These are phyloP conservation scores for Sabuloglossum arenarium DNA, from an alignment of 495 filamentous ascomycete species.

Conservation along the genomic window DNA sequence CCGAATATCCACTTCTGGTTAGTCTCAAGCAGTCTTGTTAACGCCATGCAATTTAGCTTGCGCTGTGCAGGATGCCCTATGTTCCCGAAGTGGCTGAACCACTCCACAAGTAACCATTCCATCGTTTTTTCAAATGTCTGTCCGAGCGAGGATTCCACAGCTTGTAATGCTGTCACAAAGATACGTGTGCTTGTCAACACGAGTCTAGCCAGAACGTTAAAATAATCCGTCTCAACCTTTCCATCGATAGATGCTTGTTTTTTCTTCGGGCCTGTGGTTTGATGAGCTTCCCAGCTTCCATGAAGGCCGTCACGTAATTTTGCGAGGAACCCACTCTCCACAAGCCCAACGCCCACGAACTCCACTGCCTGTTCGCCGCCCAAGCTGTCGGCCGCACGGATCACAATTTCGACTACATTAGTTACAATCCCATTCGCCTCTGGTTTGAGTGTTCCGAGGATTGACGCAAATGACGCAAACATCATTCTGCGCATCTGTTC, in stretches of 20 bases:
- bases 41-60: conserved; percentile 64
- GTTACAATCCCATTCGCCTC: conserved; percentile 46
- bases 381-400: conserved; percentile 45
- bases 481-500: conserved; percentile 35
- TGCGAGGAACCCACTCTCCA: conserved; percentile 42
- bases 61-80: conserved; percentile 51
- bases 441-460: conserved; percentile 36
- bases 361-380: conserved; percentile 44
- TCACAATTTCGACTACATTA: conserved; percentile 45
- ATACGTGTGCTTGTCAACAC: conserved; percentile 43
- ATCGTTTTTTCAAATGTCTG: conserved; percentile 29
- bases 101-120: conserved; percentile 61
- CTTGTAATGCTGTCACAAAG: conserved; percentile 35
- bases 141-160: conserved; percentile 18
- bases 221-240: conserved; percentile 61
- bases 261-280: conserved; percentile 55
- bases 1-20: conserved; percentile 31
- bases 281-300: conserved; percentile 46
- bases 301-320: conserved; percentile 51
- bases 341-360: conserved; percentile 42
- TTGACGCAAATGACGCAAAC: conserved; percentile 33
- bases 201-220: conserved; percentile 62
- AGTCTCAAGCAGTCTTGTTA: conserved; percentile 47
- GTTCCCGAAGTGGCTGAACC: conserved; percentile 73
- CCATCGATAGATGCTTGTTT: conserved; percentile 39